Evolutionary conservation across 75 land plant species (phyloP).

Genomic region (Pseudotsuga menziesii): DNA sequence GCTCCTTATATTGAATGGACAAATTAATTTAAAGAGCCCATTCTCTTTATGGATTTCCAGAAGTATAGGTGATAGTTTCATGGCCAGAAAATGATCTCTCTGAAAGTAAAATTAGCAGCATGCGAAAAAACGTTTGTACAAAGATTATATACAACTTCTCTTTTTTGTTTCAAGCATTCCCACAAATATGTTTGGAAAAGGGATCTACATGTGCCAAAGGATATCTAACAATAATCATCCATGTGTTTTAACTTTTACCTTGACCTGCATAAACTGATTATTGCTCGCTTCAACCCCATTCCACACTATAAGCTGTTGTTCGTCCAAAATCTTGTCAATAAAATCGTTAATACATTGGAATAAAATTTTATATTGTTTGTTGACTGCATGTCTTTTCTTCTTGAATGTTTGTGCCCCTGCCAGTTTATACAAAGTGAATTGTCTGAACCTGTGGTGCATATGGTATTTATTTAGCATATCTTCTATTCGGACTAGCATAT

Average conservation of each 20-base stretch:
- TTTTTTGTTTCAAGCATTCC: not conserved
- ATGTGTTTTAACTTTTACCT: not conserved
- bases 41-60: not conserved
- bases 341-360: no score
- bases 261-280: slow-evolving; percentile 1
- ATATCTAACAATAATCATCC: not conserved
- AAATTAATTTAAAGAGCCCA: not conserved
- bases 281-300: not conserved
- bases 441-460: not conserved
- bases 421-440: not conserved
- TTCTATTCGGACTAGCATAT: not conserved
- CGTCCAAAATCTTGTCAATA: not conserved
- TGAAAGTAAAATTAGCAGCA: not conserved
- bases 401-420: not conserved
- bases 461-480: not conserved
- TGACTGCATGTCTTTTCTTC: not conserved
- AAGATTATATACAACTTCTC: not conserved
- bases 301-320: not conserved
- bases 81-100: not conserved
- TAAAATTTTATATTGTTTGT: not conserved
- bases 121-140: not conserved
- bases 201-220: not conserved
- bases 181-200: not conserved
- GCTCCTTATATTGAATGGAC: not conserved
- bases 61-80: not conserved